Evolutionary conservation across 2,329 filamentous ascomycete species (phyloP), one percentile per base, ranked within the genome.

Genomic region (Aspergillus spinulosporus): DNA sequence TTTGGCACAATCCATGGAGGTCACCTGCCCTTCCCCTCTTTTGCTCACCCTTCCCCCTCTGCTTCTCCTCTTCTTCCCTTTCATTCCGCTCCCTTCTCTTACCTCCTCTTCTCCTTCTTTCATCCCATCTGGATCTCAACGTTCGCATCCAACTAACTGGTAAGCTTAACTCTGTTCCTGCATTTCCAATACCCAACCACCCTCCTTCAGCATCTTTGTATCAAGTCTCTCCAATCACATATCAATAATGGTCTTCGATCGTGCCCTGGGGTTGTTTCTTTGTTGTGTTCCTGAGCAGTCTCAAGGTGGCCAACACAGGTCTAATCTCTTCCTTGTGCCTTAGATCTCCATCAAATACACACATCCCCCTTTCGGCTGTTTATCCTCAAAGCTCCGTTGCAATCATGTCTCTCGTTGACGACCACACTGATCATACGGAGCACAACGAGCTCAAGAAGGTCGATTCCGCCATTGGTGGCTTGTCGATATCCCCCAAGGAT

Each of bases 381-480:
- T 15, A 39, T 42, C 47, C 9, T 44, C 43, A 12, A 29, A 49
- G 29, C 58, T 49, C 12, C 40, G 32, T 56, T 42, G 54, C 53
- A 64, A 73, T 54, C 72, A 85, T 87, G 84, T 79, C 84, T 68
- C 80, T 47, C 43, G 44, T 42, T 15, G 49, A 51, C 26, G 26
- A 49, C 9, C 34, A 42, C 39, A 21, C 39, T 14, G 39, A 42
- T 21, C 39, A 42, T 15, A 5, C 78, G 68, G 84, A 88, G 69
- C 84, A 47, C 29, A 26, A 78, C 69, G 84, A 88, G 69, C 84
- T 96, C 73, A 83, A 84, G 77, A 96, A 95, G 82, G 86, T 96
- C 80, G 92, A 97, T 78, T 96, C 92, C 59, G 91, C 90, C 80
- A 86, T 95, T 71, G 87, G 91, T 72, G 90, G 90, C 76, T 76